phyloP scores from a whole-genome alignment of 1,284 basidiomycete species.

The Ganoderma lingzhi region DNA sequence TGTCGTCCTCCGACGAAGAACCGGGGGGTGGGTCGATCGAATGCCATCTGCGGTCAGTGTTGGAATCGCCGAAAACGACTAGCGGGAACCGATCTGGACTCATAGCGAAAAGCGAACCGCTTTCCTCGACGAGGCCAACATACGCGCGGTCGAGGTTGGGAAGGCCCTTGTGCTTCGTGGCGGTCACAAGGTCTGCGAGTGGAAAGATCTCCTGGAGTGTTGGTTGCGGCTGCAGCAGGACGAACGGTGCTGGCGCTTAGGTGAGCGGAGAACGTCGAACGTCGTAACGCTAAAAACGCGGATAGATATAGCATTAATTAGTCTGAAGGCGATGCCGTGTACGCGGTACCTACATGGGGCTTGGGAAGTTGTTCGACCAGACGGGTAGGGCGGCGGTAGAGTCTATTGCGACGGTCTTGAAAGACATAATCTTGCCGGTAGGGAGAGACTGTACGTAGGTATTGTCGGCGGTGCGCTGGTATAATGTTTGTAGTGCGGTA shows the following conservation, averaged over 20 bases:
- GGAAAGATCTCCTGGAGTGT: conserved; percentile 71
- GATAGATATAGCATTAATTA: conserved; percentile 24
- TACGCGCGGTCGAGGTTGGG: conserved; percentile 69
- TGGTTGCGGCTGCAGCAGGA: conserved; percentile 81
- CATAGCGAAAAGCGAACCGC: conserved; percentile 81
- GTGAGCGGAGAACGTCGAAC: conserved; percentile 73
- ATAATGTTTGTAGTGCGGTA: conserved; percentile 66
- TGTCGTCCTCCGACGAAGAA: conserved; percentile 26
- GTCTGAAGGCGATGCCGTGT: not conserved
- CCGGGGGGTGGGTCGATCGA: conserved; percentile 49
- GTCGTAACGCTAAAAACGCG: conserved; percentile 67
- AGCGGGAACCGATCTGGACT: conserved; percentile 78
- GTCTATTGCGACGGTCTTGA: conserved; percentile 55
- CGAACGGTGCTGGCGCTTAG: conserved; percentile 66
- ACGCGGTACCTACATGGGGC: conserved; percentile 56
- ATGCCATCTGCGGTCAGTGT: conserved; percentile 36
- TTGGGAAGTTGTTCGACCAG: conserved; percentile 66
- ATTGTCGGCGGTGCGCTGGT: conserved; percentile 76
- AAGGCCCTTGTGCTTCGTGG: conserved; percentile 44
- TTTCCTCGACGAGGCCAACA: conserved; percentile 76
- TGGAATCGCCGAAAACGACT: conserved; percentile 69
- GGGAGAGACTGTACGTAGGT: conserved; percentile 82
- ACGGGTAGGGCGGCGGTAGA: conserved; percentile 46
- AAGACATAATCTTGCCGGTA: conserved; percentile 78
- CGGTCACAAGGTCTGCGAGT: conserved; percentile 47